Percentiles rank a stretch among this genome's conserved stretches.
Evolutionary conservation across 1,284 basidiomycete species (phyloP).

Genomic region (Cryptococcus sp.): DNA sequence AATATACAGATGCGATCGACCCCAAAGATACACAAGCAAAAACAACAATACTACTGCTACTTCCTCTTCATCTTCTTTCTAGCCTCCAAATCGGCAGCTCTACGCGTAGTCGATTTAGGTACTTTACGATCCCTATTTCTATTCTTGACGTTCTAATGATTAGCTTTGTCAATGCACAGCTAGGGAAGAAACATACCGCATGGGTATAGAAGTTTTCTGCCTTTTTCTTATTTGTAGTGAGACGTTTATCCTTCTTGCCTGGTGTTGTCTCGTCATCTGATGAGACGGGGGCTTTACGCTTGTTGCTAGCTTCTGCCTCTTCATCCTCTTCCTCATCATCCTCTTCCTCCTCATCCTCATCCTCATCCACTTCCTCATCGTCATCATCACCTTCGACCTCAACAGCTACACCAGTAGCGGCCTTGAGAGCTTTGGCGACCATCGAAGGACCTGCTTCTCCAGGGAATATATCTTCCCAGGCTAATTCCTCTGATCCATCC

Average conservation of each 20-base stretch:
- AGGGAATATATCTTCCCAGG: slow-evolving; percentile 74
- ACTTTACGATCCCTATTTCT: slow-evolving; percentile 55
- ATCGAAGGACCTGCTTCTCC: slow-evolving; percentile 43
- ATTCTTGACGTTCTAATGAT: slow-evolving; percentile 71
- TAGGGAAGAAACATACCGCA: slow-evolving; percentile 42
- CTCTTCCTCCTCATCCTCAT: slow-evolving; percentile 39
- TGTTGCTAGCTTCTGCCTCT: slow-evolving; percentile 23
- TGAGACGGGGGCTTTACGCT: slow-evolving; percentile 8
- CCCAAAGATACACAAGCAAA: background rate
- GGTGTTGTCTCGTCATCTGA: slow-evolving; percentile 8
- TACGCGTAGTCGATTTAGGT: slow-evolving; percentile 18
- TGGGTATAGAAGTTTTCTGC: slow-evolving; percentile 84
- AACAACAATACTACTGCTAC: background rate
- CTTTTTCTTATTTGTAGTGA: slow-evolving; percentile 92
- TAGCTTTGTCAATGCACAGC: background rate
- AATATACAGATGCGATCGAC: background rate
- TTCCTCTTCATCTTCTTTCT: background rate
- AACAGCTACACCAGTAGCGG: slow-evolving; percentile 14
- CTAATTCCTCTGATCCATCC: slow-evolving; percentile 58
- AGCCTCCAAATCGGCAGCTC: background rate
- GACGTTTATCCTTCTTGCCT: slow-evolving; percentile 53
- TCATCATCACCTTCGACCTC: slow-evolving; percentile 40
- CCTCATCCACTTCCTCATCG: slow-evolving; percentile 45
- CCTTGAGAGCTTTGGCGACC: slow-evolving; percentile 39
- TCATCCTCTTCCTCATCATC: slow-evolving; percentile 30